Base-by-base conservation (phyloP, 2,329 filamentous ascomycete genomes). In the Sporothrix mexicana region DNA sequence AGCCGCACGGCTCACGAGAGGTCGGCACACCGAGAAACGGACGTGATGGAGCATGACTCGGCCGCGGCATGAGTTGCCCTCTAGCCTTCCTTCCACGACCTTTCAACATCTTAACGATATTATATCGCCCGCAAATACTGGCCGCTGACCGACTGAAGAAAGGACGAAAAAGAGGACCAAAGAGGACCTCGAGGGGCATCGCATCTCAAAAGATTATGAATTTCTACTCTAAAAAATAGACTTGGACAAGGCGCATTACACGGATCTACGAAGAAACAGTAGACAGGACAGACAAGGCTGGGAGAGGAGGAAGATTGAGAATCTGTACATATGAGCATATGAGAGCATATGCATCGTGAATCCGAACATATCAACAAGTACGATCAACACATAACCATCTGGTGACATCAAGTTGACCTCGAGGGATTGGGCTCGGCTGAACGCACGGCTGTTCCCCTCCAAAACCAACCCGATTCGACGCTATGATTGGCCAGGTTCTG, bases 221-320 rank as follows among this genome's bases (percentile, higher is more conserved):
- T 23, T 51, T 12, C n/a, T 23, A 15, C n/a, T 8, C n/a, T 8
- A 23, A 13, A 69, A 68, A 53, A 68, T 69, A 69, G 68, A 70
- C 68, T 61, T 70, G 68, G 68, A 30, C 68, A 61, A 12, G 53
- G 49, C 49, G 49, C 67, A 69, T 70, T 47, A 20, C 4, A 68
- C 23, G 20, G n/a, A 41, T 67, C 23, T 57, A 45, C 51, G 36
- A 57, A 13, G n/a, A 13, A n/a, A 36, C 5, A 36, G 30, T 36
- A 36, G 30, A 36, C 30, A 36, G 30, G 30, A 36, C 30, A 36
- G 30, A 36, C 30, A 36, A 36, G 7, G 30, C 30, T 36, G 7
- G 30, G 30, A 36, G 30, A 4, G 30, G 30, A 7, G 30, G 30
- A 36, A 36, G 30, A 36, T 36, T 36, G 30, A 36, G 13, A 20